Base-by-base conservation (phyloP, 805 yeast genomes). In the Kuraishia hungarica region DNA sequence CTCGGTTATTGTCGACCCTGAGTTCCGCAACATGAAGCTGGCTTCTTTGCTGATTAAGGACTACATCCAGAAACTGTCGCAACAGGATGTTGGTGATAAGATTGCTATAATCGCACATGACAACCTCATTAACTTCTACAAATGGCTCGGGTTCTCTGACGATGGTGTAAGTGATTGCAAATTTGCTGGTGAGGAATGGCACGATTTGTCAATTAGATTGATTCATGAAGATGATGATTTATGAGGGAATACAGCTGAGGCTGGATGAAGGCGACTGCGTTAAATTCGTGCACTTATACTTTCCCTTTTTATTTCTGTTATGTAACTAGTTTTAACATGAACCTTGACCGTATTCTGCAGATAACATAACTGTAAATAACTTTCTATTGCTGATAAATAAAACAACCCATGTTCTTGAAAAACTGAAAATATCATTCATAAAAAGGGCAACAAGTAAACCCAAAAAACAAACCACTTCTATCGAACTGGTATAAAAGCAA, bases 1-100 rank as follows among this genome's bases (percentile, higher is more conserved):
- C 68, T 83, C 94, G 2, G 72, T 93, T 23, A 92, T 83, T 2
- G 81, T 94, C 26, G 83, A 83, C 61, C 88, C 91, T 22, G 82
- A 83, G 47, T 89, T 83, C 78, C 89, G 86, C 67, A 89, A 92
- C 57, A 80, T 83, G 70, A 89, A 88, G 65, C 74, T 94, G 57
- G 98, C 96, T 8, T 82, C 96, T 15, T 74, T 91, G 56, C 72
- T 93, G 64, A 70, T 93, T 63, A 90, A 87, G 61, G 99, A 93
- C 71, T 94, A 89, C 72, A 80, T 92, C 58, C 97, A 94, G 69
- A 89, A 93, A 66, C 74, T 93, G 69, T 82, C 89, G 52, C 90
- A 90, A 67, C 96, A 91, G 67, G 89, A 84, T 61, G 84, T 90
- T 58, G 97, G 94, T 51, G 88, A 84, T 62, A 79, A 82, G 63